phyloP scores from a whole-genome alignment of 2,329 filamentous ascomycete species.

The Botrytis elliptica region DNA sequence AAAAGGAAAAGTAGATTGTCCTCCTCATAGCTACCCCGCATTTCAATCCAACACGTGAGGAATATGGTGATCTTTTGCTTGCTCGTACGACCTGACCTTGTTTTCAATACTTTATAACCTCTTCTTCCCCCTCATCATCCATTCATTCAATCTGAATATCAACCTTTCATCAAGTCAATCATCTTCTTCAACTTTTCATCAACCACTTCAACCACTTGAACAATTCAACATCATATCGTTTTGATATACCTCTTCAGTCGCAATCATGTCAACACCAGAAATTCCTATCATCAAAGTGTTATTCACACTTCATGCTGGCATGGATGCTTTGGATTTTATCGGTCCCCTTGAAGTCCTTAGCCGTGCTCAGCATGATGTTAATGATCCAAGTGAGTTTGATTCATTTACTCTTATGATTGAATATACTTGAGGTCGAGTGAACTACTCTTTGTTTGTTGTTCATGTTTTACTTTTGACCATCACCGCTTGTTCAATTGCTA shows the following conservation, averaged over 20 bases:
- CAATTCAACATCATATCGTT: neutral
- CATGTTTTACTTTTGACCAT: conserved; percentile 5
- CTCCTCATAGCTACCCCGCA: conserved; percentile 22
- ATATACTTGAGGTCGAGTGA: neutral
- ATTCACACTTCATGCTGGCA: conserved; percentile 53
- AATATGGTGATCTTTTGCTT: conserved; percentile 14
- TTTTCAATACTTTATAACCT: neutral
- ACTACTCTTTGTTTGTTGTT: neutral
- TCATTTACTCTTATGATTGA: conserved; percentile 11
- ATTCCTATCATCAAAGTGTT: conserved; percentile 55
- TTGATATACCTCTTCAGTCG: conserved; percentile 13
- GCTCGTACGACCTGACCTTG: conserved; percentile 12
- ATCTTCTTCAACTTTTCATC: neutral
- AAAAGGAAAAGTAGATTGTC: neutral
- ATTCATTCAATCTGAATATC: neutral
- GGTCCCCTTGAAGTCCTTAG: conserved; percentile 58
- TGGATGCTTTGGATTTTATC: conserved; percentile 56
- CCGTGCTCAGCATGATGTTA: conserved; percentile 52
- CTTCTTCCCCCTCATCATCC: neutral
- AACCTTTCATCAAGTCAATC: neutral
- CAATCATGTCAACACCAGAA: conserved; percentile 38
- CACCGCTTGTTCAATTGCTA: neutral
- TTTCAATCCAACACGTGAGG: conserved; percentile 19
- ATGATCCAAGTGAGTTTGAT: conserved; percentile 47
- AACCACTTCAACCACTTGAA: neutral